Conservation (phyloP, 306 rosid species). For the Cucurbita maxima region DNA sequence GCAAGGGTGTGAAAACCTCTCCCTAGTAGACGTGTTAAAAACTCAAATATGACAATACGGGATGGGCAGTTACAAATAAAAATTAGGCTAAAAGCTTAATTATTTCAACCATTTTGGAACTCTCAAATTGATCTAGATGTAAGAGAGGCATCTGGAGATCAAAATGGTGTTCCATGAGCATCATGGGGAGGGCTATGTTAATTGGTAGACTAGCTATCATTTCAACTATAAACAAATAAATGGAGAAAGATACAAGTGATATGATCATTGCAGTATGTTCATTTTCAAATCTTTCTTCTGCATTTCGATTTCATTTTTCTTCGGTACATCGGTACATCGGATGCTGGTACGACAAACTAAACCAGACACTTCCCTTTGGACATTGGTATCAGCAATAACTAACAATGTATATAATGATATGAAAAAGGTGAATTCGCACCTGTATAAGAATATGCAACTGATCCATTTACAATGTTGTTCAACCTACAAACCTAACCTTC, state of each 20-base stretch:
- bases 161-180: not conserved
- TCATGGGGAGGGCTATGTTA: not conserved
- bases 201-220: not conserved
- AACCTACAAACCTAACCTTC: slow-evolving; percentile 14
- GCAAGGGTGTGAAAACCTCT: too few species aligned
- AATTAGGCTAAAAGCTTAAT: not conserved
- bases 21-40: too few species aligned
- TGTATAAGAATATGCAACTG: slow-evolving; percentile 24
- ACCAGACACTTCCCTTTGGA: not conserved
- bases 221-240: not conserved
- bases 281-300: not conserved
- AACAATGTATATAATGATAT: slow-evolving; percentile 15
- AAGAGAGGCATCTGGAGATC: not conserved
- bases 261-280: not conserved
- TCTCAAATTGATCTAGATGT: not conserved
- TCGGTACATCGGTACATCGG: not conserved
- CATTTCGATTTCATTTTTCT: not conserved
- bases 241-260: not conserved
- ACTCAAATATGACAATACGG: too few species aligned
- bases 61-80: too few species aligned
- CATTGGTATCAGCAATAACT: not conserved
- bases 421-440: slow-evolving; percentile 60
- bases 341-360: not conserved
- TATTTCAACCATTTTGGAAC: not conserved
- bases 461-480: slow-evolving; percentile 36